Evolutionary conservation across 192 early-diverging fungal species (phyloP).

Genomic region (Backusella mclennaniae): DNA sequence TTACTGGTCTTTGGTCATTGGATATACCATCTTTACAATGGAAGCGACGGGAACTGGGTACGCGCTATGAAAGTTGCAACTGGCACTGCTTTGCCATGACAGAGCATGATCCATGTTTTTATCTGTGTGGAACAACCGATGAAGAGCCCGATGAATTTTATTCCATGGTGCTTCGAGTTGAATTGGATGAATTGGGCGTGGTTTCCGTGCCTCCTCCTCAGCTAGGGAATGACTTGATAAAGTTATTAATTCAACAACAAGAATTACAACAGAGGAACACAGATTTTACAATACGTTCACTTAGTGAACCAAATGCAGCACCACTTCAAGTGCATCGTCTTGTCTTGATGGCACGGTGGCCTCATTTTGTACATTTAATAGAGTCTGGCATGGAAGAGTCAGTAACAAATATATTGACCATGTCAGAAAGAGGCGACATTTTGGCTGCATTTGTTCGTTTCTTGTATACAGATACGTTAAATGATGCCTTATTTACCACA

Average conservation of each 20-base stretch:
- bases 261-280: background rate
- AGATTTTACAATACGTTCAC: slow-evolving; percentile 51
- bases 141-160: slow-evolving; percentile 60
- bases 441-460: slow-evolving; percentile 55
- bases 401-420: slow-evolving; percentile 35
- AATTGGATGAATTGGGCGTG: slow-evolving; percentile 57
- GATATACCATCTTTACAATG: slow-evolving; percentile 58
- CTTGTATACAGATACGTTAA: slow-evolving; percentile 58
- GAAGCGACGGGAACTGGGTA: slow-evolving; percentile 39
- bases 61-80: slow-evolving; percentile 30
- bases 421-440: slow-evolving; percentile 51
- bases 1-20: slow-evolving; percentile 57
- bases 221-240: slow-evolving; percentile 48
- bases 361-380: slow-evolving; percentile 56
- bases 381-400: slow-evolving; percentile 63
- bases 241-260: slow-evolving; percentile 26
- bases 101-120: slow-evolving; percentile 44
- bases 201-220: slow-evolving; percentile 45
- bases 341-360: slow-evolving; percentile 63
- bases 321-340: slow-evolving; percentile 53
- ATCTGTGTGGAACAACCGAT: slow-evolving; percentile 52
- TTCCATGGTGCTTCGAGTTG: slow-evolving; percentile 49
- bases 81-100: slow-evolving; percentile 69
- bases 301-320: slow-evolving; percentile 29
- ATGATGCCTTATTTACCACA: slow-evolving; percentile 28